Evolutionary conservation across 345 rosid species (phyloP), one percentile per base, ranked within the genome.

Genomic region (Syzygium grande): DNA sequence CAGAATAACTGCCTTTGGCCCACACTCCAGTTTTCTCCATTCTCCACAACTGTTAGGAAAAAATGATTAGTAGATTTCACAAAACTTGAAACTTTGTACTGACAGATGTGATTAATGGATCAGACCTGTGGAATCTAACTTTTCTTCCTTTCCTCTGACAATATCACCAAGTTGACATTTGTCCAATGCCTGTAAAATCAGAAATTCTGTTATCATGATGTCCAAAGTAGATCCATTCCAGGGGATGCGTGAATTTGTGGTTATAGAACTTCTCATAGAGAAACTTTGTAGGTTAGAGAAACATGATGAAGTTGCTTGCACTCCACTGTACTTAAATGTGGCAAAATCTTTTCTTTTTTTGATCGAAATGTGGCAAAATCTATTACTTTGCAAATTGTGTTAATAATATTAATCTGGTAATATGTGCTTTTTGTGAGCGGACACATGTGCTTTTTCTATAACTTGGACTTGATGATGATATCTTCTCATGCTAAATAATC

Each of bases 21-120:
- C 38, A 92, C 94, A 23, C 99, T 97, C 99, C 98, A 96, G 46
- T 97, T 97, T 85, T 96, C 99, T 88, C 99, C 99, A 84, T 94
- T 97, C 88, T 97, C 99, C 34, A 94, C 92, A 91, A 97, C 99
- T 96, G 94, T 86, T 10, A 17, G 54, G 23, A 77, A 29, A 88
- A 5, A 52, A 59, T 25, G 77, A 29, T 41, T 43, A n/a, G 51
- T 88, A 68, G 30, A 65, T 84, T 59, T 87, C 30, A 29, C 46
- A 84, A 15, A 21, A 25, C 46, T 43, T 51, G 23, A 11, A 9
- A 65, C 25, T 38, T 6, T 34, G 25, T 21, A 49, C 34, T 41
- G 13, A n/a, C 0, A 25, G 25, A 78, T 7, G 34, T 38, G 59
- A 87, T 15, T 84, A 49, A 86, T 51, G 84, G 87, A 85, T 86